Evolutionary conservation across 78 protist species (phyloP).

Genomic region (Isochrysis galbana): DNA sequence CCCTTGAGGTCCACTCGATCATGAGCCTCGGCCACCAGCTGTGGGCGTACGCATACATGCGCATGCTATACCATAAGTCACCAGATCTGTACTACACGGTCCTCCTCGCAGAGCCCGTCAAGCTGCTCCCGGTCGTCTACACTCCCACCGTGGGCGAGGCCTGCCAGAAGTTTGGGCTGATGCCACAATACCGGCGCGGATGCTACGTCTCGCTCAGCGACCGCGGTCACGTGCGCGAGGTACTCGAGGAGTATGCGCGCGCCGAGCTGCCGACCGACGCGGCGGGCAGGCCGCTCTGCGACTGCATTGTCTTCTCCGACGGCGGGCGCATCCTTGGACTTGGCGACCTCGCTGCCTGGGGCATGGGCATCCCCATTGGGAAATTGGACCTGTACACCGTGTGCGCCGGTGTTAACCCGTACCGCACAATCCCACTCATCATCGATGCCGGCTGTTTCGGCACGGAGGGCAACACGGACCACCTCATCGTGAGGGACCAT

Average conservation of each 20-base stretch:
- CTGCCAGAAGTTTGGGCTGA: slow-evolving; percentile 78
- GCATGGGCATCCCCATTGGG: slow-evolving; percentile 73
- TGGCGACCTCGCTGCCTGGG: slow-evolving; percentile 65
- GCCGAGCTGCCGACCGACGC: neutral
- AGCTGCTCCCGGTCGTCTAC: slow-evolving; percentile 71
- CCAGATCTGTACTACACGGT: neutral
- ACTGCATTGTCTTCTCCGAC: slow-evolving; percentile 90
- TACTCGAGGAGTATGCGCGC: slow-evolving; percentile 35
- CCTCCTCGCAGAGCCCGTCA: neutral
- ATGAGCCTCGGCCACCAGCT: neutral
- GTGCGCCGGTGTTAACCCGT: slow-evolving; percentile 20
- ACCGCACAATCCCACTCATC: slow-evolving; percentile 80
- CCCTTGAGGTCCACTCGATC: neutral
- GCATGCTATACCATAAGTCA: neutral
- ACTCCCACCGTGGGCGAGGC: slow-evolving; percentile 96
- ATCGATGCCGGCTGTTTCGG: slow-evolving; percentile 92
- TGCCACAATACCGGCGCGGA: slow-evolving; percentile 5
- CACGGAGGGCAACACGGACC: slow-evolving; percentile 28
- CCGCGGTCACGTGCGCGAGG: slow-evolving; percentile 30
- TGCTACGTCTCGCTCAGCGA: slow-evolving; percentile 39
- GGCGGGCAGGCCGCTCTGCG: too few species aligned
- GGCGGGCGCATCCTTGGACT: slow-evolving; percentile 98
- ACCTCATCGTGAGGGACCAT: slow-evolving; percentile 49
- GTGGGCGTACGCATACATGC: neutral
- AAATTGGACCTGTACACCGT: slow-evolving; percentile 77